Evolutionary conservation across 176 grass and related monocot species (phyloP).

Genomic region (Hyparrhenia diplandra): DNA sequence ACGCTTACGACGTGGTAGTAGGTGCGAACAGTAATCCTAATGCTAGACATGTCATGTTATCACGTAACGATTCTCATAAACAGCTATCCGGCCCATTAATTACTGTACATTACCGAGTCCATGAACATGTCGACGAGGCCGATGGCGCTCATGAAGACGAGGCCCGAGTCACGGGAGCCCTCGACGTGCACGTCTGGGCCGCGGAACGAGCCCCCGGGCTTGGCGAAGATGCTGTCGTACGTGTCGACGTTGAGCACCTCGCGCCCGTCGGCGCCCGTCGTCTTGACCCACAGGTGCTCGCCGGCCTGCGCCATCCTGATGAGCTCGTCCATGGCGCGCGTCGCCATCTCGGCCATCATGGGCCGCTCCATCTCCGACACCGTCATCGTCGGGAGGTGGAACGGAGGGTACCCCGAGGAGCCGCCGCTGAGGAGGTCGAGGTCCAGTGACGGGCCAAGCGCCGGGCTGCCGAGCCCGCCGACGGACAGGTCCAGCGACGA

Average conservation of each 20-base stretch:
- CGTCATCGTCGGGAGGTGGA: slow-evolving; percentile 42
- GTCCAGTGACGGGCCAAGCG: slow-evolving; percentile 62
- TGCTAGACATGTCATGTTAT: background rate
- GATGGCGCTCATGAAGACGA: slow-evolving; percentile 57
- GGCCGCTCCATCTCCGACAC: slow-evolving; percentile 75
- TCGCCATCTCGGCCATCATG: slow-evolving; percentile 68
- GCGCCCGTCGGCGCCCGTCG: slow-evolving; percentile 24
- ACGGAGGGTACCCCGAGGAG: slow-evolving; percentile 26
- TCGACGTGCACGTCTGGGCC: slow-evolving; percentile 57
- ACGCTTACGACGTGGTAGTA: background rate
- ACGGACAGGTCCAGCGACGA: slow-evolving; percentile 89
- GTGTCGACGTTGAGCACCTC: slow-evolving; percentile 63
- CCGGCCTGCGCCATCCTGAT: slow-evolving; percentile 64
- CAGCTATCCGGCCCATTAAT: background rate
- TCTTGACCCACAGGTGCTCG: slow-evolving; percentile 66
- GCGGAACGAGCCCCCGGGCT: slow-evolving; percentile 47
- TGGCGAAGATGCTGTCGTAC: slow-evolving; percentile 65
- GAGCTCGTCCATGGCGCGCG: slow-evolving; percentile 83
- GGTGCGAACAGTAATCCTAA: background rate
- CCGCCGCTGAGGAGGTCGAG: slow-evolving; percentile 60
- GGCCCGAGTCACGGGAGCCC: slow-evolving; percentile 63
- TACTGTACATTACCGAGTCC: slow-evolving; percentile 39
- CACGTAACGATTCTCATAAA: background rate
- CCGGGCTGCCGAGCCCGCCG: slow-evolving; percentile 51
- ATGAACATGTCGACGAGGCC: slow-evolving; percentile 78